A percentile compares a stretch with the other conserved stretches of the same genome.
phyloP scores from a whole-genome alignment of 1,284 basidiomycete genomes.

The Ceratobasidium sp. region DNA sequence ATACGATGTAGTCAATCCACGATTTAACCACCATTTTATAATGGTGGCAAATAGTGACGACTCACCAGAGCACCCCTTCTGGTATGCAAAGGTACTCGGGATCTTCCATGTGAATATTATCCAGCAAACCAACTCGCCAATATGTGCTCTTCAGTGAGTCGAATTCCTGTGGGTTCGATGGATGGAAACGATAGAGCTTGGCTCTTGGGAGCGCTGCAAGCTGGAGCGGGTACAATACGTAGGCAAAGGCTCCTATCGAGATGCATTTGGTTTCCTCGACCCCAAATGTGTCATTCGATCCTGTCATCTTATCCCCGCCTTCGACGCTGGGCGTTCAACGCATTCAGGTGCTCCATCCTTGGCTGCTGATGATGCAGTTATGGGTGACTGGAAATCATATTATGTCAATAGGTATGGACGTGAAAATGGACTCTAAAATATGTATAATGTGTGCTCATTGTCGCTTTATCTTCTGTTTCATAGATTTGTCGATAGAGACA shows the following conservation, averaged over 20 bases:
- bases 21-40: conserved; percentile 50
- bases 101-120: conserved; percentile 52
- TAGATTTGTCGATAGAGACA: conserved; percentile 20
- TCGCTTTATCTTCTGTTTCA: background rate
- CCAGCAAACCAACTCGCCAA: background rate
- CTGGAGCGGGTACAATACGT: background rate
- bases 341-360: background rate
- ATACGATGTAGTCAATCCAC: conserved; percentile 56
- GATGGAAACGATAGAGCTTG: background rate
- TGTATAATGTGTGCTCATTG: background rate
- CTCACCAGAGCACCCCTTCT: conserved; percentile 49
- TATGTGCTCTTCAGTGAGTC: conserved; percentile 22
- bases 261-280: conserved; percentile 50
- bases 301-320: conserved; percentile 50
- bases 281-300: conserved; percentile 48
- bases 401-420: background rate
- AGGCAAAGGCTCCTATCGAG: background rate
- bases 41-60: conserved; percentile 51
- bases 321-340: background rate
- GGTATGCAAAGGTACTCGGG: conserved; percentile 55
- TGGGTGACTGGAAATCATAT: background rate
- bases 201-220: background rate
- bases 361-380: background rate
- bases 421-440: too few species aligned
- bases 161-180: conserved; percentile 51